Conservation (phyloP, 75 land plant species). For the Chamaecyparis obtusa region DNA sequence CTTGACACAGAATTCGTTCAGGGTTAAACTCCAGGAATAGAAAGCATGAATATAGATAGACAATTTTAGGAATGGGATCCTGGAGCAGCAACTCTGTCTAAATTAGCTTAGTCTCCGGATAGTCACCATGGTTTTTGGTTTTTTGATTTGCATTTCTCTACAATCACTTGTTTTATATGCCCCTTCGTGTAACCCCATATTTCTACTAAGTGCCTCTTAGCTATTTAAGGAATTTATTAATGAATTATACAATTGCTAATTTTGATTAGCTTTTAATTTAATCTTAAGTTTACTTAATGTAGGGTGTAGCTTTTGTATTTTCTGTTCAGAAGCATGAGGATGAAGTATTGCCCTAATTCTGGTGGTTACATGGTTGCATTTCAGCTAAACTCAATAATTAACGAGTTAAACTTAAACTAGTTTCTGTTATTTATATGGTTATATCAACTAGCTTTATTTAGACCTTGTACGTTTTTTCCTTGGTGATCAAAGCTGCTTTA, state of each 20-base stretch:
- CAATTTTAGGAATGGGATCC: neutral
- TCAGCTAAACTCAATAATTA: too few species aligned
- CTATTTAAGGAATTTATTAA: neutral
- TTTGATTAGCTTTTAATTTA: neutral
- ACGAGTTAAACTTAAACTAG: too few species aligned
- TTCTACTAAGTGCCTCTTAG: neutral
- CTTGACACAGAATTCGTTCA: neutral
- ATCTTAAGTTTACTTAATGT: neutral
- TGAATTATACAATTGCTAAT: neutral
- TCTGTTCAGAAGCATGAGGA: neutral
- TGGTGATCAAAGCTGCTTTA: too few species aligned
- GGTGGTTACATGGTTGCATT: neutral
- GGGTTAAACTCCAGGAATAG: neutral
- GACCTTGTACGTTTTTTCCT: too few species aligned
- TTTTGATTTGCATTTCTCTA: neutral
- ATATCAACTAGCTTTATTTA: neutral
- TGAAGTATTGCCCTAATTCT: neutral
- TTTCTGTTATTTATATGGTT: too few species aligned
- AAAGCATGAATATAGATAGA: neutral
- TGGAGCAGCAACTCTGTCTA: neutral
- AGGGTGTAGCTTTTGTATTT: neutral
- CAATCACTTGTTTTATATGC: neutral
- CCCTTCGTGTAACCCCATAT: too few species aligned
- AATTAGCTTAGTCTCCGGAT: neutral
- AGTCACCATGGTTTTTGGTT: conserved; percentile 1